These are phyloP conservation scores for Plasmopara viticola DNA, from an alignment of 352 stramenopile genomes.

Conservation along the genomic window DNA sequence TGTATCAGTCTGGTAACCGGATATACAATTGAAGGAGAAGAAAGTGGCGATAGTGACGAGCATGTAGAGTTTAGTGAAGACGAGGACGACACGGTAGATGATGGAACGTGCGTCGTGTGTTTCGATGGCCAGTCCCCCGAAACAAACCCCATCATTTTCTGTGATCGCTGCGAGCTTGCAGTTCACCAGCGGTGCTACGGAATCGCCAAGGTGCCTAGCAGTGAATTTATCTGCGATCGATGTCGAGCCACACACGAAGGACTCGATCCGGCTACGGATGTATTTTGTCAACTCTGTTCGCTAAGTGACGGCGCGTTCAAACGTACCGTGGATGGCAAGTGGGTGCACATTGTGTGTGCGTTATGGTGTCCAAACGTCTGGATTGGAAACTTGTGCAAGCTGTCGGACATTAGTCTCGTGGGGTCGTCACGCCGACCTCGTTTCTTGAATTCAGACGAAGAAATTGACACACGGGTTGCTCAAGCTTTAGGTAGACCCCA, in stretches of 20 bases:
- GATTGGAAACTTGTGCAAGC: conserved; percentile 73
- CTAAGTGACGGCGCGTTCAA: conserved; percentile 83
- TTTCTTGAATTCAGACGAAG: conserved; percentile 51
- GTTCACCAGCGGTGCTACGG: conserved; percentile 88
- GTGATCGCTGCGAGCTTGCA: conserved; percentile 83
- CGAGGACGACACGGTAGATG: conserved; percentile 60
- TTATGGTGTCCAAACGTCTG: conserved; percentile 84
- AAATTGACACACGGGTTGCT: conserved; percentile 42
- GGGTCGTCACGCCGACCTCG: conserved; percentile 30
- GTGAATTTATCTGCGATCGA: conserved; percentile 87
- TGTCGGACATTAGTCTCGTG: conserved; percentile 74
- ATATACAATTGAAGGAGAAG: conserved; percentile 25
- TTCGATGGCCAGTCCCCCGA: conserved; percentile 86
- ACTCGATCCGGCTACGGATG: conserved; percentile 38
- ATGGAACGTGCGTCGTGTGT: conserved; percentile 85
- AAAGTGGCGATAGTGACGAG: conserved; percentile 15
- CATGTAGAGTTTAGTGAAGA: conserved; percentile 21
- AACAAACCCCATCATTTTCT: conserved; percentile 87
- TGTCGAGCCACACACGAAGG: conserved; percentile 55
- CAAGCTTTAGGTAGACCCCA: conserved; percentile 14
- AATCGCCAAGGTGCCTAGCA: conserved; percentile 72
- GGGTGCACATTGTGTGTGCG: conserved; percentile 86
- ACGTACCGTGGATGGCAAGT: conserved; percentile 76
- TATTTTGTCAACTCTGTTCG: conserved; percentile 86
- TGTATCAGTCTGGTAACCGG: conserved; percentile 62